These are phyloP conservation scores for Rhizopus stolonifer DNA, from an alignment of 371 early-diverging fungal species.

Conservation along the genomic window DNA sequence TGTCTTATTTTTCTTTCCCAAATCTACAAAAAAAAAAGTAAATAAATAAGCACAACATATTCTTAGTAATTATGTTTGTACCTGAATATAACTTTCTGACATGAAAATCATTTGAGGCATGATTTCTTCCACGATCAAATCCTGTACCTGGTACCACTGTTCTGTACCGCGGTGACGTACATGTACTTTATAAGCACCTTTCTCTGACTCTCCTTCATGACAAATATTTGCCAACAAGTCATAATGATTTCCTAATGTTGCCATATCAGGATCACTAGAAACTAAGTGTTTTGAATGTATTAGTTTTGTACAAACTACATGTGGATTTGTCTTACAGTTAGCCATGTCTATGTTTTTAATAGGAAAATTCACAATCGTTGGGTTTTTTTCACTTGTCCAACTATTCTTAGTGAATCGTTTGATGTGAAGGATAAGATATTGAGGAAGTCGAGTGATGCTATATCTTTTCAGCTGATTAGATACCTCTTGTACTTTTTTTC, in stretches of 20 bases:
- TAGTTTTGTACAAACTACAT: neutral
- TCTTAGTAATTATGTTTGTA: slow-evolving; percentile 24
- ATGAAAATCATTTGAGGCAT: slow-evolving; percentile 94
- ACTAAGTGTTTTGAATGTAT: slow-evolving; percentile 34
- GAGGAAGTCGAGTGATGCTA: slow-evolving; percentile 75
- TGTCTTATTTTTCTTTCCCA: slow-evolving; percentile 25
- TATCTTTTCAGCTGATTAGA: slow-evolving; percentile 68
- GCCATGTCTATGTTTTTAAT: slow-evolving; percentile 82
- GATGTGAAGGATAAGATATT: slow-evolving; percentile 88
- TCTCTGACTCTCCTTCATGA: slow-evolving; percentile 83
- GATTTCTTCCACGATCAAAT: slow-evolving; percentile 90
- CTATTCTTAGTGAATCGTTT: slow-evolving; percentile 92
- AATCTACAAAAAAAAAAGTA: slow-evolving; percentile 18
- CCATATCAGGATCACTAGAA: slow-evolving; percentile 49
- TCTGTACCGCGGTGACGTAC: slow-evolving; percentile 77
- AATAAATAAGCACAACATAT: neutral
- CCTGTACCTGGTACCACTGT: slow-evolving; percentile 95
- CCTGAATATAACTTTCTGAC: slow-evolving; percentile 92
- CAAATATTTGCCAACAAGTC: slow-evolving; percentile 91
- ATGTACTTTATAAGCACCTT: slow-evolving; percentile 81
- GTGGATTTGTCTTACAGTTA: slow-evolving; percentile 69
- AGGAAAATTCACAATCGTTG: slow-evolving; percentile 97
- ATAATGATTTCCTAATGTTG: slow-evolving; percentile 62
- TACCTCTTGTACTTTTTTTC: slow-evolving; percentile 69
- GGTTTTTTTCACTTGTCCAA: slow-evolving; percentile 89